A percentile compares a stretch with the other conserved stretches of the same genome.
Evolutionary conservation across 495 filamentous ascomycete species (phyloP).

Genomic region (Cercophora newfieldiana): DNA sequence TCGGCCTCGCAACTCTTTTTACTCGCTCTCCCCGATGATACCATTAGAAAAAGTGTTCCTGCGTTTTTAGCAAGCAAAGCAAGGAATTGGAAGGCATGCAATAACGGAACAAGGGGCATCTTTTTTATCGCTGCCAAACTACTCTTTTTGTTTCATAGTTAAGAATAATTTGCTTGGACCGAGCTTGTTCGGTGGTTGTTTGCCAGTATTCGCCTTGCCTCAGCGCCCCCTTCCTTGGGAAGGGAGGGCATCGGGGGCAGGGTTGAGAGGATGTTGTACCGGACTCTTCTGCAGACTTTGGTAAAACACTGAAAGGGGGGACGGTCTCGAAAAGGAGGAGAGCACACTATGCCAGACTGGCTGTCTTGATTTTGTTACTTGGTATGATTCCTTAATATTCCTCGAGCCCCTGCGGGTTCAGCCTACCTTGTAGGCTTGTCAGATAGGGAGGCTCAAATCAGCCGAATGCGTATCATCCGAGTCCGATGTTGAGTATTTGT

Average conservation of each 20-base stretch:
- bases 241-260: too few relatives aligned
- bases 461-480: too few relatives aligned
- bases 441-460: too few relatives aligned
- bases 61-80: neutral
- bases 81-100: neutral
- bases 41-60: slow-evolving; percentile 20
- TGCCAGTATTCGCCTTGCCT: too few relatives aligned
- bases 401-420: neutral
- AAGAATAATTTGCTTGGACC: neutral
- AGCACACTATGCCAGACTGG: neutral
- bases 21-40: slow-evolving; percentile 26
- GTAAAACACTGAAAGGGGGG: neutral
- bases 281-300: too few relatives aligned
- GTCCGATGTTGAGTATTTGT: too few relatives aligned
- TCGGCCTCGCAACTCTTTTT: slow-evolving; percentile 5
- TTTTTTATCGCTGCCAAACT: neutral
- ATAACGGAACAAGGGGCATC: neutral
- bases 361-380: neutral
- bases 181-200: neutral
- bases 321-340: neutral
- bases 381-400: neutral
- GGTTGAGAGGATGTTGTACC: too few relatives aligned
- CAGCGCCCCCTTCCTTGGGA: too few relatives aligned
- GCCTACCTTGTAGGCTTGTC: neutral
- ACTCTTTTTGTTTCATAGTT: neutral